Evolutionary conservation across 1,284 basidiomycete species (phyloP).

Genomic region (Tilletia indica): DNA sequence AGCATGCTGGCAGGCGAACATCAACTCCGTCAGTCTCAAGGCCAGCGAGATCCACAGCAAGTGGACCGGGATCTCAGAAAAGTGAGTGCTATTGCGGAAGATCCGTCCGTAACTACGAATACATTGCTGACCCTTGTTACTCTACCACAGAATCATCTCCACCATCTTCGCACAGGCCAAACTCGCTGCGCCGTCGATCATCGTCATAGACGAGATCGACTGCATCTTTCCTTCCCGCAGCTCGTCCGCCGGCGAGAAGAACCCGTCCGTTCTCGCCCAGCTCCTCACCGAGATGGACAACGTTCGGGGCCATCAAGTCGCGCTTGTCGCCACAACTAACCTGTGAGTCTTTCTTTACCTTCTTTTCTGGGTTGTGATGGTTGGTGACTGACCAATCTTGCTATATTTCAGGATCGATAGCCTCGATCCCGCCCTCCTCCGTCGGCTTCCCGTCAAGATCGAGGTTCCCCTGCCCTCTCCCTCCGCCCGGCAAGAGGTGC

Average conservation of each 20-base stretch:
- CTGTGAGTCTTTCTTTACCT: not conserved
- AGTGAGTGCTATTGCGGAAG: not conserved
- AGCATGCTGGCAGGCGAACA: not conserved
- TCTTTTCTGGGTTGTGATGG: not conserved
- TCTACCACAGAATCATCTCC: not conserved
- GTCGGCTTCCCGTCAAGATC: constrained; percentile 5
- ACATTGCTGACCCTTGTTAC: not conserved
- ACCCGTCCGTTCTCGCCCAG: constrained; percentile 1
- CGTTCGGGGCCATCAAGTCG: not conserved
- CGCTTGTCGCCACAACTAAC: not conserved
- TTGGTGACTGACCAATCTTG: not conserved
- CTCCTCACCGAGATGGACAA: constrained; percentile 6
- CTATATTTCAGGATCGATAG: not conserved
- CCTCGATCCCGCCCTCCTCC: constrained; percentile 7
- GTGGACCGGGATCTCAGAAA: not conserved
- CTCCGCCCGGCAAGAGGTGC: not conserved
- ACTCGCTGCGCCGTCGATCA: not conserved
- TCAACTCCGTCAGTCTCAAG: constrained; percentile 6
- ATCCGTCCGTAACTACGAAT: too few relatives aligned
- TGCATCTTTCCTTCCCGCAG: constrained; percentile 11
- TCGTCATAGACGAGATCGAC: constrained; percentile 7
- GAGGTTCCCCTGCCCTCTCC: not conserved
- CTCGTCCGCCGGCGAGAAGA: not conserved
- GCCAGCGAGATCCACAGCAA: constrained; percentile 3
- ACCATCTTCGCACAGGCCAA: not conserved